Percentiles rank a stretch among this genome's conserved stretches.
phyloP scores from a whole-genome alignment of 140 eudicot species.

The Ambrosia hybrid region DNA sequence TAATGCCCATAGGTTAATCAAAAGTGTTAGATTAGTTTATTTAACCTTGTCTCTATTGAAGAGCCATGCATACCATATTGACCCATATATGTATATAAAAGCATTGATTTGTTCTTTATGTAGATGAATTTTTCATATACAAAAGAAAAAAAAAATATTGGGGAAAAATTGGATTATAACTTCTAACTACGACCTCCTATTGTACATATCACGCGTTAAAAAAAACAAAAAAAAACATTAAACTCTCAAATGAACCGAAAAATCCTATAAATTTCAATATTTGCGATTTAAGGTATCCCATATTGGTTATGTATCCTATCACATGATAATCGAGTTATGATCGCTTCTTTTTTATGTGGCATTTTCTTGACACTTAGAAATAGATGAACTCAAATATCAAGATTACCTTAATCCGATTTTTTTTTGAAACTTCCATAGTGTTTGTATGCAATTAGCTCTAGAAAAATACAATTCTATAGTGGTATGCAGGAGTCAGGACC shows the following conservation, averaged over 20 bases:
- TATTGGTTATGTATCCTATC: background rate
- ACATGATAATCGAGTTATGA: background rate
- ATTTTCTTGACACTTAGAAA: background rate
- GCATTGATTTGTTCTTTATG: slow-evolving; percentile 25
- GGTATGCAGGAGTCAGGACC: too few species aligned
- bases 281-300: background rate
- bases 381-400: background rate
- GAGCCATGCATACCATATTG: slow-evolving; percentile 18
- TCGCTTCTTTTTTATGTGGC: background rate
- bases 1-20: background rate
- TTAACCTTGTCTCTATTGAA: slow-evolving; percentile 17
- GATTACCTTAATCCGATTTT: background rate
- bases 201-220: background rate
- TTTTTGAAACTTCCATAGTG: background rate
- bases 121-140: background rate
- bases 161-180: background rate
- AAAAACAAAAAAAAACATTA: too few species aligned
- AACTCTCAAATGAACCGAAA: background rate
- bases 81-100: background rate
- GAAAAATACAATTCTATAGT: too few species aligned
- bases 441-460: background rate
- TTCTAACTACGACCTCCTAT: background rate
- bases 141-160: background rate
- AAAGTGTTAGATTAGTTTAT: background rate
- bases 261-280: too few species aligned